A percentile compares a stretch with the other conserved stretches of the same genome.
phyloP scores from a whole-genome alignment of 2,329 filamentous ascomycete species.

The Diaporthe ilicicola region DNA sequence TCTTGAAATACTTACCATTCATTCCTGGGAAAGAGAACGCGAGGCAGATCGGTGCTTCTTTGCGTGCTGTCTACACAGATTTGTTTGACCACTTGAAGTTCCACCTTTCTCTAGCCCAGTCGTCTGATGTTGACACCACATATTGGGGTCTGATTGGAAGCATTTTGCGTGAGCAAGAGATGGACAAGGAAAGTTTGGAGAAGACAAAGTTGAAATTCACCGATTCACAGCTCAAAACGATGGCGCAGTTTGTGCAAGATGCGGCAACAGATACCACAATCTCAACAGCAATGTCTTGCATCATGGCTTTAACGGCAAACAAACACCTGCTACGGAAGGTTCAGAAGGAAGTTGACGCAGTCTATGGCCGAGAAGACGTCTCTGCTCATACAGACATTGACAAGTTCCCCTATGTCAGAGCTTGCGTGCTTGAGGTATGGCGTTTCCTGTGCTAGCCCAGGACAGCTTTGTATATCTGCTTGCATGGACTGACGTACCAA shows the following conservation, averaged over 20 bases:
- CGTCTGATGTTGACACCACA: not conserved
- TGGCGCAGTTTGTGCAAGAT: not conserved
- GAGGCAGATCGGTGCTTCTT: not conserved
- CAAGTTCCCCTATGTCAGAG: conserved; percentile 8
- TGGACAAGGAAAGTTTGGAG: not conserved
- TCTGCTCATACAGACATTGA: not conserved
- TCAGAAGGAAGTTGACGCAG: not conserved
- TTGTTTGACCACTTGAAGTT: not conserved
- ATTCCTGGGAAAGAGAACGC: not conserved
- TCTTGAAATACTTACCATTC: conserved; percentile 10
- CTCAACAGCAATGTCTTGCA: conserved; percentile 12
- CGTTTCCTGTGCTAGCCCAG: rapidly evolving
- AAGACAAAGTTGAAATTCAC: not conserved
- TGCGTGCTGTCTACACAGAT: not conserved
- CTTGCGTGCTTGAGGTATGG: conserved; percentile 20
- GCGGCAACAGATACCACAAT: conserved; percentile 16
- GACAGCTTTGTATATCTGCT: not conserved
- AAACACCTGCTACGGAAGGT: not conserved
- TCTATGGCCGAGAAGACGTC: not conserved
- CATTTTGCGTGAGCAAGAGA: conserved; percentile 1
- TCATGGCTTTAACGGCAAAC: conserved; percentile 13
- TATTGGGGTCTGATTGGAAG: conserved; percentile 15
- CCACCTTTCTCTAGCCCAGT: not conserved
- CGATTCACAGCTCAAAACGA: not conserved
- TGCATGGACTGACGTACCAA: not conserved